A percentile compares a stretch with the other conserved stretches of the same genome.
phyloP scores from a whole-genome alignment of 148 eudicot species.

The Euryodendron excelsum region DNA sequence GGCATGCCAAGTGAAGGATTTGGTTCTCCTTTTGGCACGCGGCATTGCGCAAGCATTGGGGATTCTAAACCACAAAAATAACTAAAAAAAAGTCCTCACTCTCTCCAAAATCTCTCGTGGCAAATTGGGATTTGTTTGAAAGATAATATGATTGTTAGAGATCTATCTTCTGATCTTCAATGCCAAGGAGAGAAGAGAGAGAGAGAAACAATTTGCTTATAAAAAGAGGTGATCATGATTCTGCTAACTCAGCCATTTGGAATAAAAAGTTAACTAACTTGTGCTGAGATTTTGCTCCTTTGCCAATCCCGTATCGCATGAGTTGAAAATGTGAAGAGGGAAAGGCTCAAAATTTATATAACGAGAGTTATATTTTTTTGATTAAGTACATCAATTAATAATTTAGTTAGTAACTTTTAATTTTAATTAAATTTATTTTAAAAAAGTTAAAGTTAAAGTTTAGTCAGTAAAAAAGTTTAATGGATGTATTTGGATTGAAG shows the following conservation, averaged over 20 bases:
- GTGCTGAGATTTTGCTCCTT: too few relatives aligned
- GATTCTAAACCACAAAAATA: not conserved
- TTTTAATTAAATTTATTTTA: too few relatives aligned
- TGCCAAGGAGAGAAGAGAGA: not conserved
- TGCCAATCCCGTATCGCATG: too few relatives aligned
- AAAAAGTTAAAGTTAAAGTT: too few relatives aligned
- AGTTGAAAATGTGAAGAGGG: too few relatives aligned
- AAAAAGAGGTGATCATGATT: not conserved
- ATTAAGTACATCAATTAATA: too few relatives aligned
- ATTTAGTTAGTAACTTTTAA: too few relatives aligned
- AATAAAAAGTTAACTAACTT: not conserved
- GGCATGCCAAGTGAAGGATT: not conserved
- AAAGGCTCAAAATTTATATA: too few relatives aligned
- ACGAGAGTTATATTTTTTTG: too few relatives aligned
- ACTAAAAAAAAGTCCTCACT: not conserved
- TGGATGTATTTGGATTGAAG: too few relatives aligned
- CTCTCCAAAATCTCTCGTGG: not conserved
- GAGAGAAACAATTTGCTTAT: not conserved
- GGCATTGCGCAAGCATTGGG: not conserved
- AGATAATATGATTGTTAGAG: not conserved
- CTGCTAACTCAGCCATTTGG: not conserved
- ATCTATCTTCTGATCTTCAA: not conserved
- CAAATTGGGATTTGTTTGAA: not conserved
- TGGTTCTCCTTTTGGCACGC: slow-evolving; percentile 2
- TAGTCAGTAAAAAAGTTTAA: too few relatives aligned